A percentile compares a stretch with the other conserved stretches of the same genome.
phyloP scores from a whole-genome alignment of 345 rosid genomes.

The Hevea brasiliensis region DNA sequence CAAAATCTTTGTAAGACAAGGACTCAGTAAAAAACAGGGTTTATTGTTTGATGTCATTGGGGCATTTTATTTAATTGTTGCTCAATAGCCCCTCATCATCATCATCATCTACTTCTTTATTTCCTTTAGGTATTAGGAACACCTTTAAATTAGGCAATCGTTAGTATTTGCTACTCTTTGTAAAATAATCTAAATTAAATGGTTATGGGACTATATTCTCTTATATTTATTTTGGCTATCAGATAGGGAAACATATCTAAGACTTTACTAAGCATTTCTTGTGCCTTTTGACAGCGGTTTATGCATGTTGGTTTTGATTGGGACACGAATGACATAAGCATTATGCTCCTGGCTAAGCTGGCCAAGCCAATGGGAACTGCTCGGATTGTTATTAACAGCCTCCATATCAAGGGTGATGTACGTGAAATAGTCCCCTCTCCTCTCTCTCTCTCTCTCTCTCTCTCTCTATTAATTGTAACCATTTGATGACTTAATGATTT shows the following conservation, averaged over 20 bases:
- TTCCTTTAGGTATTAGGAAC: not conserved
- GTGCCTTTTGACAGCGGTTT: constrained; percentile 50
- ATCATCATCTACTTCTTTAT: not conserved
- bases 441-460: too few species aligned
- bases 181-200: not conserved
- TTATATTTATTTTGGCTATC: too few species aligned
- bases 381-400: constrained; percentile 82
- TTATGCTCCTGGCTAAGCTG: constrained; percentile 80
- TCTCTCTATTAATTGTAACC: too few species aligned
- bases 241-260: not conserved
- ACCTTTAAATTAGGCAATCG: not conserved
- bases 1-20: not conserved
- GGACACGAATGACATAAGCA: constrained; percentile 81
- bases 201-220: not conserved
- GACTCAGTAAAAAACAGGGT: not conserved
- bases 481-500: not conserved
- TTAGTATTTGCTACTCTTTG: not conserved
- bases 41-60: not conserved
- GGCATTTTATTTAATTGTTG: not conserved
- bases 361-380: constrained; percentile 90
- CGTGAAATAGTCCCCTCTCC: constrained; percentile 23
- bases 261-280: constrained; percentile 14
- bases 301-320: constrained; percentile 80
- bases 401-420: constrained; percentile 95
- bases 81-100: not conserved